Percentiles rank a stretch among this genome's conserved stretches.
phyloP scores from a whole-genome alignment of 805 yeast genomes.

The Komagataella mondaviorum region DNA sequence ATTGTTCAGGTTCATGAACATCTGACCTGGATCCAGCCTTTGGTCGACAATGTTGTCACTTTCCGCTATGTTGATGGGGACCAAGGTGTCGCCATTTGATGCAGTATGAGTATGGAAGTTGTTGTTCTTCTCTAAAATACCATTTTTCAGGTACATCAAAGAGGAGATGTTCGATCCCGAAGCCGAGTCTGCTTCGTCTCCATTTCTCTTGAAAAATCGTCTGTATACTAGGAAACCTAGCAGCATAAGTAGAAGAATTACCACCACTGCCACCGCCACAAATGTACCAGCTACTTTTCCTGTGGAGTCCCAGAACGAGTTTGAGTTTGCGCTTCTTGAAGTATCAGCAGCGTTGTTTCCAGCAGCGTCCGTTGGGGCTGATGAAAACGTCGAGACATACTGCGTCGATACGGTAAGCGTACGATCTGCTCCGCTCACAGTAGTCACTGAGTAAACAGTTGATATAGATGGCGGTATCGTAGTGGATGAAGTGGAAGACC shows the following conservation, averaged over 20 bases:
- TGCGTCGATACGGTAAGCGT: background rate
- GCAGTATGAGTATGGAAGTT: background rate
- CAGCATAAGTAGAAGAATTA: constrained; percentile 28
- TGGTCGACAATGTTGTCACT: constrained; percentile 29
- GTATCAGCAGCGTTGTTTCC: background rate
- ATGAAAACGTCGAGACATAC: constrained; percentile 5
- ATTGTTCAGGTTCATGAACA: constrained; percentile 31
- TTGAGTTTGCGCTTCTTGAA: constrained; percentile 1
- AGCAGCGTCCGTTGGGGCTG: constrained; percentile 8
- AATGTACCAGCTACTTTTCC: constrained; percentile 84
- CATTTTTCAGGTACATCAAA: background rate
- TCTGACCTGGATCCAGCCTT: constrained; percentile 42
- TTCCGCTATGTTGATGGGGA: constrained; percentile 8
- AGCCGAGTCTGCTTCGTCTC: background rate
- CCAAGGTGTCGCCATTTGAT: constrained; percentile 8
- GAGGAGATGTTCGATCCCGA: background rate
- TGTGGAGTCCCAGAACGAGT: constrained; percentile 46
- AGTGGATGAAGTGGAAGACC: constrained; percentile 1
- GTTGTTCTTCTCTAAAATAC: background rate
- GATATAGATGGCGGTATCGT: constrained; percentile 2
- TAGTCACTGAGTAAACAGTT: background rate
- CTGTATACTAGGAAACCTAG: constrained; percentile 22
- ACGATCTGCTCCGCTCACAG: background rate
- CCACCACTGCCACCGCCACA: constrained; percentile 60
- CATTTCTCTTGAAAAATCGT: background rate